Base-by-base conservation (phyloP, 331 rosid species). In the Telfairia occidentalis region DNA sequence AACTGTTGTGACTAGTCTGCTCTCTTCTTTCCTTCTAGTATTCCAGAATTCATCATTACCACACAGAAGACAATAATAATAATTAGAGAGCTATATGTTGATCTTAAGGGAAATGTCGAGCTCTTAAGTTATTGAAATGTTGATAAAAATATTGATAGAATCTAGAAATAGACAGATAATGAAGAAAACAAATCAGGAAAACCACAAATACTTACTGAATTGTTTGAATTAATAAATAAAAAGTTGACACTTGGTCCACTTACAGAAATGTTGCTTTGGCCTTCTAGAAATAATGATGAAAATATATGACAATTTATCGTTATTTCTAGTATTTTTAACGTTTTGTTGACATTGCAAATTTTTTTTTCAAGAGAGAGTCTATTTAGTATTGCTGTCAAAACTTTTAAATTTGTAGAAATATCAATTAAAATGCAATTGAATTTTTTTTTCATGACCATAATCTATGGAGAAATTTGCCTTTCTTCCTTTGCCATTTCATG, bases 401-500 rank as follows among this genome's bases (percentile, higher is more conserved):
- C 12, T 7, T 21, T 21, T 23, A 54, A 54, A 4, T 57, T 57
- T 28, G 11, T 12, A 26, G 40, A 59, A 30, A 59, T 59, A n/a
- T 34, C 16, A 34, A 34, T n/a, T 18, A 3, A 34, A 34, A 34
- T 34, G 9, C 70, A 34, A 64, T 0, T 1, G 9, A 19, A 10
- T 19, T 18, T 7, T 34, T 63, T n/a, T 30, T 18, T 64, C 9
- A 1, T 21, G 12, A 5, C 19, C 9, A 0, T 5, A 65, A 11
- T 65, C 28, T 34, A 16, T n/a, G 1, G 49, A 66, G 30, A 29
- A 12, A 43, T 19, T 50, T 55, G 21, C 46, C 52, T 16, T 30
- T 8, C 26, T 69, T 35, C 74, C 19, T 12, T 77, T 65, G 3
- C 77, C 57, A 45, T 76, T 82, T 23, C 23, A 29, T 63, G 69